Conservation (phyloP, 1,284 basidiomycete genomes). For the Psilocybe mexicana region DNA sequence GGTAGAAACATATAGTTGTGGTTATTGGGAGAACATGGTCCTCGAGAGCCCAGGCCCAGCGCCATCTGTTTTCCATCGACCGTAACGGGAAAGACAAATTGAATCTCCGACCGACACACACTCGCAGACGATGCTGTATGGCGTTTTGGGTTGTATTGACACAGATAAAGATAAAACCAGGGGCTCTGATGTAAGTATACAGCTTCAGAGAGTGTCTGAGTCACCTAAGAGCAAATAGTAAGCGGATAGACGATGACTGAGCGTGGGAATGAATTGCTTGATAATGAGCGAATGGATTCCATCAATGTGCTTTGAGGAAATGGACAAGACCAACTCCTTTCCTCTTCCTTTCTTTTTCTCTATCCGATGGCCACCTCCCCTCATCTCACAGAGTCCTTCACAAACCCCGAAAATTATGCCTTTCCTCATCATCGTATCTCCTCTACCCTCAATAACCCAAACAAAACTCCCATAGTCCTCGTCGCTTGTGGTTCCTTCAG, state of each 20-base stretch:
- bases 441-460: conserved; percentile 56
- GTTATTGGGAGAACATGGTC: not conserved
- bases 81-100: not conserved
- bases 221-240: not conserved
- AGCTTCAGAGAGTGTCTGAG: too few species aligned
- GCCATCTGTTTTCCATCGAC: not conserved
- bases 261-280: conserved; percentile 22
- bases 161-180: not conserved
- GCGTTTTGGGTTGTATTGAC: not conserved
- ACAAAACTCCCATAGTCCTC: conserved; percentile 72
- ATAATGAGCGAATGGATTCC: conserved; percentile 3
- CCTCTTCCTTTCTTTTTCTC: conserved; percentile 4
- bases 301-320: conserved; percentile 2
- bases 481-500: conserved; percentile 84
- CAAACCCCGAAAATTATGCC: conserved; percentile 61
- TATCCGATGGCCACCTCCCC: conserved; percentile 9
- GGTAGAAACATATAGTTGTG: not conserved
- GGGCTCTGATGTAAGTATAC: not conserved
- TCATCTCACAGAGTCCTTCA: conserved; percentile 41
- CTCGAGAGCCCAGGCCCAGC: not conserved
- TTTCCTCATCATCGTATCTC: conserved; percentile 68
- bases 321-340: conserved; percentile 9
- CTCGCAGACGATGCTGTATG: too few species aligned
- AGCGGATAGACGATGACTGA: not conserved
- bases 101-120: not conserved